These are phyloP conservation scores for Artemisia annua DNA, from an alignment of 129 eudicot genomes.

Conservation along the genomic window DNA sequence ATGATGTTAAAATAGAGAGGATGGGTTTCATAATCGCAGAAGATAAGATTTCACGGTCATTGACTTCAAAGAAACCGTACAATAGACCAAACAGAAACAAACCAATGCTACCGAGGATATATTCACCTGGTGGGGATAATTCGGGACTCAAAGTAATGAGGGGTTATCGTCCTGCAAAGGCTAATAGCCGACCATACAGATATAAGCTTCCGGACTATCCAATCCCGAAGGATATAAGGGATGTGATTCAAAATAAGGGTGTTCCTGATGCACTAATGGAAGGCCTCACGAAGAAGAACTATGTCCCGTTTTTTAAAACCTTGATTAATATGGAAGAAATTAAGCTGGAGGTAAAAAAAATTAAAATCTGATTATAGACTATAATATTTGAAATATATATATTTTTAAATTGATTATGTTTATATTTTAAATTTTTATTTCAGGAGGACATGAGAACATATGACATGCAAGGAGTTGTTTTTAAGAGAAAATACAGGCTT, in stretches of 20 bases:
- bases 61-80: constrained; percentile 60
- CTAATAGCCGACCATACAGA: constrained; percentile 37
- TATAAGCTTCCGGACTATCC: constrained; percentile 49
- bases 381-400: not conserved
- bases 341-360: constrained; percentile 57
- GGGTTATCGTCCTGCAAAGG: constrained; percentile 65
- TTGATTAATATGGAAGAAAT: constrained; percentile 76
- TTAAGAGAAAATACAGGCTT: constrained; percentile 40
- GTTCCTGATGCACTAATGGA: constrained; percentile 53
- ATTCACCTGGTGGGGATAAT: constrained; percentile 25
- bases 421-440: constrained; percentile 9
- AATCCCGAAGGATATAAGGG: constrained; percentile 61
- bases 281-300: constrained; percentile 54
- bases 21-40: constrained; percentile 75
- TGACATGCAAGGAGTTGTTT: constrained; percentile 60
- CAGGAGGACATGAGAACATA: constrained; percentile 76
- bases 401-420: constrained; percentile 18
- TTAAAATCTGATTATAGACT: not conserved
- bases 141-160: constrained; percentile 32
- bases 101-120: constrained; percentile 27
- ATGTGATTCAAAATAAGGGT: constrained; percentile 37
- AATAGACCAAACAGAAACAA: constrained; percentile 49
- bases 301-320: constrained; percentile 54
- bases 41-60: constrained; percentile 67
- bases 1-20: constrained; percentile 70